Evolutionary conservation across 148 eudicot genomes (phyloP).

Genomic region (Amaranthus cruentus): DNA sequence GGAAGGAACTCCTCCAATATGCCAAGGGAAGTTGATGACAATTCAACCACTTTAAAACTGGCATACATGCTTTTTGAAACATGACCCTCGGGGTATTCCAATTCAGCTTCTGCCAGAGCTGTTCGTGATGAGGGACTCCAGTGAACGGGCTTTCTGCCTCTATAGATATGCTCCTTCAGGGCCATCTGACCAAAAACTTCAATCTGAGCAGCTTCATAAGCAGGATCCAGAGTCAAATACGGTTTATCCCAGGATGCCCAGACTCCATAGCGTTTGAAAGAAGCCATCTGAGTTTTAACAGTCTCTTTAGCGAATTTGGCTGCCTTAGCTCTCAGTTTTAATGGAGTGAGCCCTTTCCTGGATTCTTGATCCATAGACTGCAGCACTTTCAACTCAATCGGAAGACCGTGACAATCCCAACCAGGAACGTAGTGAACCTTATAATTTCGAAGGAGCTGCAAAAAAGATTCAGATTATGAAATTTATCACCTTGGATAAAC

Average conservation of each 20-base stretch:
- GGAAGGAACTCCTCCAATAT: conserved; percentile 61
- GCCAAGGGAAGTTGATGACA: conserved; percentile 44
- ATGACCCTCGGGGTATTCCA: conserved; percentile 98
- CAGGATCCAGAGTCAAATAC: conserved; percentile 87
- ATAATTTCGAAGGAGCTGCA: conserved; percentile 92
- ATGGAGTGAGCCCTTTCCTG: conserved; percentile 83
- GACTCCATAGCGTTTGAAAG: conserved; percentile 91
- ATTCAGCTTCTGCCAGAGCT: conserved; percentile 97
- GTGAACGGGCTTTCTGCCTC: conserved; percentile 98
- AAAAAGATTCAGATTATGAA: conserved; percentile 8
- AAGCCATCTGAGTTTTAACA: conserved; percentile 83
- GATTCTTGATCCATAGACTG: conserved; percentile 85
- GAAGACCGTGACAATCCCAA: conserved; percentile 99
- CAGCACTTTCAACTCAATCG: conserved; percentile 93
- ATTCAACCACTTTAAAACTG: conserved; percentile 53
- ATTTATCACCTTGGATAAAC: not conserved
- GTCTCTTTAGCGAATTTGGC: conserved; percentile 94
- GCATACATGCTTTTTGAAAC: conserved; percentile 87
- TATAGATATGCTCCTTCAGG: conserved; percentile 77
- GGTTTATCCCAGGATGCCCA: conserved; percentile 97
- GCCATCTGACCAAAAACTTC: conserved; percentile 97
- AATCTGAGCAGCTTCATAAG: conserved; percentile 95
- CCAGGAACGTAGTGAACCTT: conserved; percentile 89
- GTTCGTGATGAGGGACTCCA: conserved; percentile 99
- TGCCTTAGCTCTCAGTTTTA: conserved; percentile 88